phyloP scores from a whole-genome alignment of 23 red algal genomes.

The Gracilaria vermiculophylla region DNA sequence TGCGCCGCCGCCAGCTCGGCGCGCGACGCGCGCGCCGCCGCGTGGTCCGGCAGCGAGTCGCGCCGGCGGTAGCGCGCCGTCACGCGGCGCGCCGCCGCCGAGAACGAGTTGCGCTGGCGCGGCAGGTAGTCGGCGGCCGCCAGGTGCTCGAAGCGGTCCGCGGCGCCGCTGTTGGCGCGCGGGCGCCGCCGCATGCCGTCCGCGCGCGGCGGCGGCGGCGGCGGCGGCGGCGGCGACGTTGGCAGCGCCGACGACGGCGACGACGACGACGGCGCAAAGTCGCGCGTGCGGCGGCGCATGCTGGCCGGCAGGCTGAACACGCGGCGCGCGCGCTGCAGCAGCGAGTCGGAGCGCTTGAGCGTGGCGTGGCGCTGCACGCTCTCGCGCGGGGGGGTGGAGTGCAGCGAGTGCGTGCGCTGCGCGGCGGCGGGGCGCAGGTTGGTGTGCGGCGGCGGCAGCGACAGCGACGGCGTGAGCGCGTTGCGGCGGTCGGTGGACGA shows the following conservation, averaged over 20 bases:
- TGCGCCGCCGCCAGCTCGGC: background rate
- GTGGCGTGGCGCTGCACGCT: conserved; percentile 12
- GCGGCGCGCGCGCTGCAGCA: conserved; percentile 15
- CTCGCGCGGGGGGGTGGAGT: background rate
- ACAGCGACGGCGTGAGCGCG: background rate
- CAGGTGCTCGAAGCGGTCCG: background rate
- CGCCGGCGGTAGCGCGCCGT: background rate
- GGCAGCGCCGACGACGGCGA: too few relatives aligned
- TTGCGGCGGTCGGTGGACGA: background rate
- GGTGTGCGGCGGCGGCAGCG: background rate
- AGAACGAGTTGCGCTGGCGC: background rate
- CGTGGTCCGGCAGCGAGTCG: background rate
- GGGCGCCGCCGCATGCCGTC: background rate
- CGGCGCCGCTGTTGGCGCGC: background rate
- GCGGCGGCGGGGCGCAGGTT: conserved; percentile 1
- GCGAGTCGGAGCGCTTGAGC: conserved; percentile 36
- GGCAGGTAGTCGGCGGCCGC: background rate
- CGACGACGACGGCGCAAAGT: background rate
- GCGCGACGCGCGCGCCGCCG: background rate
- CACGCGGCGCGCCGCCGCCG: background rate
- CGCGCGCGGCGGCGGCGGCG: too few relatives aligned
- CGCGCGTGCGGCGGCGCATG: background rate
- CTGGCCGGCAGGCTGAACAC: conserved; percentile 43
- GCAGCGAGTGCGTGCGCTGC: conserved; percentile 14
- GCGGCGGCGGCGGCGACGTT: too few relatives aligned